Conservation (phyloP, 345 rosid genomes). For the Arabis hirsuta region DNA sequence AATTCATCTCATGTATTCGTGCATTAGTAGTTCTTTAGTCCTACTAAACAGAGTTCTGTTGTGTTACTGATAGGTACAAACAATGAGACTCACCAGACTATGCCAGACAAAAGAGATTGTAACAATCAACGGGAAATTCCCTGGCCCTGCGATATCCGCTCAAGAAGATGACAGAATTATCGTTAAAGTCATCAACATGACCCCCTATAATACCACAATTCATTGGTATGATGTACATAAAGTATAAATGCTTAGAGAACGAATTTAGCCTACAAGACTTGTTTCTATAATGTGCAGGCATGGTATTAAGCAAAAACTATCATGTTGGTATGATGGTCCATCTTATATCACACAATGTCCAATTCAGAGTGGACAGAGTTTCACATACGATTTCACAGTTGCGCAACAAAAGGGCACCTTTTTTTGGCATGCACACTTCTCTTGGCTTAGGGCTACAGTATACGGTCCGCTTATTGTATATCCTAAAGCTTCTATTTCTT, state of each 20-base stretch:
- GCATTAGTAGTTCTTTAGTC: not conserved
- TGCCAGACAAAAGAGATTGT: constrained; percentile 71
- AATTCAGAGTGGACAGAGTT: constrained; percentile 70
- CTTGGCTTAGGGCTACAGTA: constrained; percentile 84
- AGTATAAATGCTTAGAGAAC: not conserved
- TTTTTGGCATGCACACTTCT: constrained; percentile 88
- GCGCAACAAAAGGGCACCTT: constrained; percentile 76
- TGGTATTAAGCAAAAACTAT: constrained; percentile 76
- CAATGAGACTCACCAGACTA: constrained; percentile 58
- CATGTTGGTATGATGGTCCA: constrained; percentile 94
- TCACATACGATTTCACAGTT: constrained; percentile 74
- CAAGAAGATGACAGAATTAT: constrained; percentile 75
- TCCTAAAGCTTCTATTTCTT: constrained; percentile 69
- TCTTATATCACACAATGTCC: constrained; percentile 92
- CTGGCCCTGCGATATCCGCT: constrained; percentile 77
- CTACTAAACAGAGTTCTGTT: constrained; percentile 25
- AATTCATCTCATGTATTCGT: not conserved
- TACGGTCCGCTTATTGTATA: constrained; percentile 74
- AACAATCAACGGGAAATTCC: constrained; percentile 66
- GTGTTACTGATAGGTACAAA: constrained; percentile 56
- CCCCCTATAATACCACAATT: constrained; percentile 77
- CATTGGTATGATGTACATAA: constrained; percentile 63
- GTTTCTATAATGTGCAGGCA: constrained; percentile 55
- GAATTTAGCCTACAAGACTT: not conserved
- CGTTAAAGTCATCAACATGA: constrained; percentile 68